A percentile compares a stretch with the other conserved stretches of the same genome.
Evolutionary conservation across 164 flowering plant species (phyloP).

Genomic region (Malania oleifera): DNA sequence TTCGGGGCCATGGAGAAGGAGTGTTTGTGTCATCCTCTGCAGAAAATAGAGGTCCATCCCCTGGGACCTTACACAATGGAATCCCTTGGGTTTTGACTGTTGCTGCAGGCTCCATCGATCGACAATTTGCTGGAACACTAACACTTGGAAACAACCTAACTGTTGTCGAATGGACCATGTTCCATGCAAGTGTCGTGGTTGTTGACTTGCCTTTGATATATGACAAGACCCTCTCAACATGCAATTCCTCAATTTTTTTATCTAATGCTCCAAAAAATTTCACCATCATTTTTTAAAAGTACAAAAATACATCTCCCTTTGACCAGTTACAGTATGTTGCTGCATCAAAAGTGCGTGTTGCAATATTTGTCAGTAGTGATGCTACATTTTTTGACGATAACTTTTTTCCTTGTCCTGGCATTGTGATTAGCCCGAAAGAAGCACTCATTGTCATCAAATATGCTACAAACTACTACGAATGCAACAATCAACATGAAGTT

Average conservation of each 20-base stretch:
- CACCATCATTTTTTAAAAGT: constrained; percentile 26
- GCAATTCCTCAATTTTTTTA: constrained; percentile 25
- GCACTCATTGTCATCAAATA: constrained; percentile 23
- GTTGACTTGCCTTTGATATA: constrained; percentile 23
- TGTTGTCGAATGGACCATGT: constrained; percentile 26
- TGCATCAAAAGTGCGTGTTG: constrained; percentile 21
- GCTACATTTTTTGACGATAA: not conserved
- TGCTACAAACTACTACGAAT: not conserved
- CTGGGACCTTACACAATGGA: constrained; percentile 29
- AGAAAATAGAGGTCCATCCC: constrained; percentile 31
- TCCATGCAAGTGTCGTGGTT: constrained; percentile 23
- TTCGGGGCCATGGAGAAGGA: constrained; percentile 52
- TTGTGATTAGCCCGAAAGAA: constrained; percentile 24
- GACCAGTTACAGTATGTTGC: constrained; percentile 15
- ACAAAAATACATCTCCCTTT: not conserved
- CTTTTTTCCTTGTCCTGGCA: constrained; percentile 19
- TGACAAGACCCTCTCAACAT: constrained; percentile 23
- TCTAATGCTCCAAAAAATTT: constrained; percentile 9
- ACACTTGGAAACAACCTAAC: constrained; percentile 36
- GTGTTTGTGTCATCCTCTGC: constrained; percentile 41
- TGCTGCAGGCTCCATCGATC: constrained; percentile 42
- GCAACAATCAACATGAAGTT: constrained; percentile 35
- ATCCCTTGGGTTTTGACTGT: constrained; percentile 46
- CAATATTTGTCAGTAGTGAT: constrained; percentile 30
- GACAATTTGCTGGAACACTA: constrained; percentile 27